These are phyloP conservation scores for Kodamaea sp. DNA, from an alignment of 1,139 yeast genomes.

Conservation along the genomic window DNA sequence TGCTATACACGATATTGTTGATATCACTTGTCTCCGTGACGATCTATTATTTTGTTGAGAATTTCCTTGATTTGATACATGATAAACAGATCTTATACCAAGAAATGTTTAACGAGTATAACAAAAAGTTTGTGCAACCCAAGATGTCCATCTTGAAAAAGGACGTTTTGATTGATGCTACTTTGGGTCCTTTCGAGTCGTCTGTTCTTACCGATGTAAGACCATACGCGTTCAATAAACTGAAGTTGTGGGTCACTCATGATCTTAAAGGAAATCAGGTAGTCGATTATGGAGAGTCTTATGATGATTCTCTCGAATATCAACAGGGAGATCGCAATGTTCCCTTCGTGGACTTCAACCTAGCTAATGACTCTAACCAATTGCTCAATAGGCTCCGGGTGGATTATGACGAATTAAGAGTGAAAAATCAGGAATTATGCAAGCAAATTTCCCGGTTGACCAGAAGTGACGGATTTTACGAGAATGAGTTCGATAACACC, in stretches of 20 bases:
- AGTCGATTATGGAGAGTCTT: constrained; percentile 13
- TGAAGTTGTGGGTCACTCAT: constrained; percentile 48
- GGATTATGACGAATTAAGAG: constrained; percentile 16
- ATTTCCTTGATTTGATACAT: constrained; percentile 48
- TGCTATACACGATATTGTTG: constrained; percentile 18
- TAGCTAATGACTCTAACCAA: constrained; percentile 15
- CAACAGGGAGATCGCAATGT: constrained; percentile 4
- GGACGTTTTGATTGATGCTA: constrained; percentile 69
- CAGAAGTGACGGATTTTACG: constrained; percentile 9
- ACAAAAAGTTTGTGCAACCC: constrained; percentile 66
- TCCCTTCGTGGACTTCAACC: constrained; percentile 6
- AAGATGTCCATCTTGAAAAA: constrained; percentile 52
- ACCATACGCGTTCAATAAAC: constrained; percentile 35
- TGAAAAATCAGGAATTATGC: constrained; percentile 14
- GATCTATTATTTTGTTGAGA: constrained; percentile 40
- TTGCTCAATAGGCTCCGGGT: constrained; percentile 12
- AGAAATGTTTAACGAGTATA: constrained; percentile 66
- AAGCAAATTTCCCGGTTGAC: constrained; percentile 13
- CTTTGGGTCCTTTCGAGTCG: constrained; percentile 39
- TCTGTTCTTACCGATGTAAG: constrained; percentile 31
- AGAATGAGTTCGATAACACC: constrained; percentile 13
- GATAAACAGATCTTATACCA: constrained; percentile 64
- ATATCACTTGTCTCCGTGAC: constrained; percentile 40
- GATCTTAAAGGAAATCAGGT: constrained; percentile 42
- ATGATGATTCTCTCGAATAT: constrained; percentile 4